Evolutionary conservation across 2,329 filamentous ascomycete species (phyloP).

Genomic region (Fusarium protoensiforme): DNA sequence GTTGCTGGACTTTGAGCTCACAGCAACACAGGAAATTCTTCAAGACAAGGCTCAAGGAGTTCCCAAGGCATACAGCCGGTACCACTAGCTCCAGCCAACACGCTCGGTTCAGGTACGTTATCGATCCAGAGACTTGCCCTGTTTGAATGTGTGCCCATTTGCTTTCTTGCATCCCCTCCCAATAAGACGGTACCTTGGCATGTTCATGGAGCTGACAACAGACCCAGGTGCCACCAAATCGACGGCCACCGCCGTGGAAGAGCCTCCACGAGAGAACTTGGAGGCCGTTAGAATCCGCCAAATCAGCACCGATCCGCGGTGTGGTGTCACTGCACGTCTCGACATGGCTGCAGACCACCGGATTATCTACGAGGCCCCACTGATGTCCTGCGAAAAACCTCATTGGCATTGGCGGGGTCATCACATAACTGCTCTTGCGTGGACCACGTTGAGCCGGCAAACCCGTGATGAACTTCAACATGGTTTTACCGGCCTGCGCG

Average conservation of each 20-base stretch:
- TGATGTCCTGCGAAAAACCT: constrained; percentile 26
- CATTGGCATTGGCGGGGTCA: neutral
- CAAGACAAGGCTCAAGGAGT: neutral
- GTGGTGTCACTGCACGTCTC: constrained; percentile 34
- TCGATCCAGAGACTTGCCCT: neutral
- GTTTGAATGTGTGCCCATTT: neutral
- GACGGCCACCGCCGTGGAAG: neutral
- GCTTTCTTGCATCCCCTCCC: neutral
- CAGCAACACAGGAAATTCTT: neutral
- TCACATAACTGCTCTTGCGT: constrained; percentile 2
- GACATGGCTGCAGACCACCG: constrained; percentile 6
- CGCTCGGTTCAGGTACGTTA: neutral
- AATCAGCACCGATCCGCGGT: neutral
- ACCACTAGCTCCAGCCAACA: neutral
- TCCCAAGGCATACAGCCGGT: neutral
- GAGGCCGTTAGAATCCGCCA: constrained; percentile 17
- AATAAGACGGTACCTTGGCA: neutral
- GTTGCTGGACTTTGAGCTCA: neutral
- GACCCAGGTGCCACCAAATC: neutral
- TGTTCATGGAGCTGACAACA: neutral
- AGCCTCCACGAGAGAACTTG: constrained; percentile 4
- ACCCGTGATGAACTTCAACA: neutral
- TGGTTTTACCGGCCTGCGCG: constrained; percentile 21
- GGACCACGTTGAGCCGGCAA: constrained; percentile 13
- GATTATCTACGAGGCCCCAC: constrained; percentile 35